phyloP scores from a whole-genome alignment of 2,329 filamentous ascomycete genomes.

The Arachnomyces sp. region DNA sequence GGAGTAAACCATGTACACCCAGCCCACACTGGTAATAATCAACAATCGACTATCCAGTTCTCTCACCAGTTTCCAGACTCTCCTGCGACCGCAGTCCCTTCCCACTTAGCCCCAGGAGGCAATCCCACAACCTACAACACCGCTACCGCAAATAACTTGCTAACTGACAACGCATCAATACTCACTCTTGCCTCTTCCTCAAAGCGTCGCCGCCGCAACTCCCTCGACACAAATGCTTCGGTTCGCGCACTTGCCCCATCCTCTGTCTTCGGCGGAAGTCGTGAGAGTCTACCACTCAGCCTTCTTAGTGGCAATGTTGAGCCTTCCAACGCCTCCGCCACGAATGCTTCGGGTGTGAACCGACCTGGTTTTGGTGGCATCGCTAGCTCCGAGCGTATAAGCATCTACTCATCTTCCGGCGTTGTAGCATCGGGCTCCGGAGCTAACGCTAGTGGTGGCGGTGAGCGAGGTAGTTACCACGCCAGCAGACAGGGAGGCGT shows the following conservation, averaged over 20 bases:
- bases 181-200: slow-evolving; percentile 59
- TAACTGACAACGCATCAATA: slow-evolving; percentile 60
- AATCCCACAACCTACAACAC: slow-evolving; percentile 52
- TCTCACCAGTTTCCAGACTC: slow-evolving; percentile 55
- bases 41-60: slow-evolving; percentile 43
- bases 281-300: slow-evolving; percentile 56
- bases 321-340: slow-evolving; percentile 33
- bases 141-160: slow-evolving; percentile 56
- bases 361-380: slow-evolving; percentile 48
- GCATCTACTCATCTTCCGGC: slow-evolving; percentile 69
- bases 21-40: slow-evolving; percentile 29
- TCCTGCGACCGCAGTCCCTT: slow-evolving; percentile 53
- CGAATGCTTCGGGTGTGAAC: slow-evolving; percentile 33
- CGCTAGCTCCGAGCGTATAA: slow-evolving; percentile 52
- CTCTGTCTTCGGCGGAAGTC: slow-evolving; percentile 57
- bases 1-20: slow-evolving; percentile 27
- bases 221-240: slow-evolving; percentile 59
- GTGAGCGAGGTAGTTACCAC: slow-evolving; percentile 77
- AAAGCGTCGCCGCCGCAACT: slow-evolving; percentile 55
- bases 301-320: slow-evolving; percentile 51
- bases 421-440: slow-evolving; percentile 42
- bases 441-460: slow-evolving; percentile 44
- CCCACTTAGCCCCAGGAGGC: slow-evolving; percentile 47
- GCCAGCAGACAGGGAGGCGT: slow-evolving; percentile 40
- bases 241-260: slow-evolving; percentile 57